These are phyloP conservation scores for Onygena corvina DNA, from an alignment of 2,329 filamentous ascomycete genomes.

Conservation along the genomic window DNA sequence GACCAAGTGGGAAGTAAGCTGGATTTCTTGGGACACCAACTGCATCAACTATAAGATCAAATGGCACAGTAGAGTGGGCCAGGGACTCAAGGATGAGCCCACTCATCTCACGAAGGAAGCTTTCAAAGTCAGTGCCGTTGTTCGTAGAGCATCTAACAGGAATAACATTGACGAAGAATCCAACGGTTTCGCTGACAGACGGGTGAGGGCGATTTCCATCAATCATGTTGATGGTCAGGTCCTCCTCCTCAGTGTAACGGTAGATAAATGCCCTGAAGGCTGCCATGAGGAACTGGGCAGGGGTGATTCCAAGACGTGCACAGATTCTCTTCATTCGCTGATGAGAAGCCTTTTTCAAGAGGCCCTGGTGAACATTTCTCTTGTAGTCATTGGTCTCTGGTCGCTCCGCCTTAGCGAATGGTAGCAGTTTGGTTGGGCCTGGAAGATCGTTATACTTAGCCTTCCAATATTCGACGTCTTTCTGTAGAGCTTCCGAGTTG, in stretches of 20 bases:
- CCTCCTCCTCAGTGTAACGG: constrained; percentile 18
- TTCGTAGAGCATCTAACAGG: constrained; percentile 15
- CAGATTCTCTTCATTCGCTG: constrained; percentile 22
- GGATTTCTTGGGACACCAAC: constrained; percentile 12
- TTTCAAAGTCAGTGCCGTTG: constrained; percentile 9
- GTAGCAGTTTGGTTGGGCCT: constrained; percentile 12
- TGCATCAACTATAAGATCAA: constrained; percentile 15
- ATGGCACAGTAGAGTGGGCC: constrained; percentile 14
- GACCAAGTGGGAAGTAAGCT: constrained; percentile 14
- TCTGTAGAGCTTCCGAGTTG: constrained; percentile 12
- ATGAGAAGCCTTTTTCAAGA: constrained; percentile 15
- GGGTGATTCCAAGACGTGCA: constrained; percentile 17
- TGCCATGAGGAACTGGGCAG: constrained; percentile 18
- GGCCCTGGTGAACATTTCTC: constrained; percentile 14
- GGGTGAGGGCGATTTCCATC: constrained; percentile 18
- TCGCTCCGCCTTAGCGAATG: constrained; percentile 14
- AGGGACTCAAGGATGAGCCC: constrained; percentile 12
- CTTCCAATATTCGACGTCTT: constrained; percentile 16
- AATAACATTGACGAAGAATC: constrained; percentile 19
- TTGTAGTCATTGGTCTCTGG: constrained; percentile 12
- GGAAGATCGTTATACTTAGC: constrained; percentile 13
- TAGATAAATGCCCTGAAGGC: constrained; percentile 18
- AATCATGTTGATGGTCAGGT: constrained; percentile 17
- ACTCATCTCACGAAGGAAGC: constrained; percentile 8
- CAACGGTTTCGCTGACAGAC: constrained; percentile 16